Base-by-base conservation (phyloP, 805 yeast genomes). In the Monosporozyma yasuniensis region DNA sequence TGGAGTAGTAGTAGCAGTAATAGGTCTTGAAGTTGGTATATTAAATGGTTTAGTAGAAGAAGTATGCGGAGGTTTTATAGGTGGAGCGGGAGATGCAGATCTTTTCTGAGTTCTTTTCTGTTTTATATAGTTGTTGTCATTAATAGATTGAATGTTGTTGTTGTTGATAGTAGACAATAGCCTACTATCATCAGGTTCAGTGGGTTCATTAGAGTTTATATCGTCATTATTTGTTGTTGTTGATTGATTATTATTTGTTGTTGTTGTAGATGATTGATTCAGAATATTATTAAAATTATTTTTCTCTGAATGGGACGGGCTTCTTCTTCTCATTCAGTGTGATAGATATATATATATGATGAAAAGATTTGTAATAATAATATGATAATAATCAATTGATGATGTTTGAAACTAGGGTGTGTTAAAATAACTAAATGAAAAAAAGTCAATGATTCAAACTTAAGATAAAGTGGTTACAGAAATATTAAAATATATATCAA, bases 171-270 rank as follows among this genome's bases (percentile, higher is more conserved):
- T 69, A 69, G 72, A 61, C 56, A 52, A 60, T 45, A 52, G 30
- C 71, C 67, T 69, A 72, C 75, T 72, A 72, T 72, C 76, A 70
- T 72, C 75, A 12, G 76, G 76, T 54, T 72, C 76, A 22, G 56
- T 63, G 46, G 74, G 72, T 57, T 72, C 75, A 51, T 66, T 66
- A 48, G 64, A 58, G 54, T 59, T 61, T 48, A 57, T 56, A 50
- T 63, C 65, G 41, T 65, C 64, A 30, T 37, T 44, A 19, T 19
- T 23, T 16, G 28, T 14, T 11, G 38, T 50, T 11, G n/a, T 21
- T 21, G 42, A 39, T 9, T 39, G 21, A 53, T 54, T 57, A 18
- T 18, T 30, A 21, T 44, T 30, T 44, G 27, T n/a, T 18, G 46
- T 14, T 50, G 61, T 52, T 48, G 60, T 64, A 44, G 37, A 38